Evolutionary conservation across 148 eudicot species (phyloP), one percentile per base, ranked within the genome.

Genomic region (Diospyros kaki): DNA sequence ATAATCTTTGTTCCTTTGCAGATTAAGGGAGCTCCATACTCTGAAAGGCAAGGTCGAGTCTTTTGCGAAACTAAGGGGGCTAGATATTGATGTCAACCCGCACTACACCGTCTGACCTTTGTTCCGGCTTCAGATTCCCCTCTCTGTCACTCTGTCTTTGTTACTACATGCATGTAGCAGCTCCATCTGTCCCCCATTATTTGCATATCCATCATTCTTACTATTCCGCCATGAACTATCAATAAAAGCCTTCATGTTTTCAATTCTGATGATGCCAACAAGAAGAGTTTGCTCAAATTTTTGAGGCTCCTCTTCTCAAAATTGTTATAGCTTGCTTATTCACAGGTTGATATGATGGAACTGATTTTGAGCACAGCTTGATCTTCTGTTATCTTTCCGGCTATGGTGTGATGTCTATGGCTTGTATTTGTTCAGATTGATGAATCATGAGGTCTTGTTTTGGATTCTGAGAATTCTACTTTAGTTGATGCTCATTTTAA

Each of bases 21-120:
- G 93, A 81, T 77, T 89, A 48, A 84, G 90, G 75, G 89, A 86
- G 68, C 74, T 83, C 14, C 85, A 86, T 59, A 78, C 84, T 43
- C 65, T 84, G 6, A 84, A 82, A 65, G 79, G 84, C 9, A 77
- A 48, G 44, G 83, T 73, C 14, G 87, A 86, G 77, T 73, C 76
- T 44, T 76, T 77, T 64, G 75, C 81, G 17, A 83, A 77, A 77
- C 76, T 86, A 55, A 83, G 81, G 66, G 87, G 91, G 51, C 59
- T 85, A 75, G 86, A 83, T 7, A 80, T 83, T 50, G 83, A 74
- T 61, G 79, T 74, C 64, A 83, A 83, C 77, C 76, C 82, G 17
- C 81, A 80, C 69, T 80, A 80, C 73, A 80, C 83, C 43, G 71
- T 83, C 54, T 78, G 72, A 77, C 28, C 28, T 43, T 9, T 3